Percentiles rank a stretch among this genome's conserved stretches.
Conservation (phyloP, 441 rosid species). For the Mallotus repandus region DNA sequence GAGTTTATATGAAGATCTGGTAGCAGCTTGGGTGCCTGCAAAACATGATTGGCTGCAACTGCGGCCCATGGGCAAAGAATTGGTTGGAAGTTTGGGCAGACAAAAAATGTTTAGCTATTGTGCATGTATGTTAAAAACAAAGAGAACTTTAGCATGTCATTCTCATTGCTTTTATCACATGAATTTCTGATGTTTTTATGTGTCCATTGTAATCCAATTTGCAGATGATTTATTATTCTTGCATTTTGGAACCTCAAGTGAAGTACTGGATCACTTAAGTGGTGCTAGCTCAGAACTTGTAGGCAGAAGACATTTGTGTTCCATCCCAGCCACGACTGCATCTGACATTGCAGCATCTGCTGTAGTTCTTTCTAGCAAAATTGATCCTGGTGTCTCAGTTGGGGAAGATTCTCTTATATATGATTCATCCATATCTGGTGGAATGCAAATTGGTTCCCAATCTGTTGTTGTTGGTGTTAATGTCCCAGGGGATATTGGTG, state of each 20-base stretch:
- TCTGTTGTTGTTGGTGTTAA: slow-evolving; percentile 83
- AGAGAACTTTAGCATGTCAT: slow-evolving; percentile 3
- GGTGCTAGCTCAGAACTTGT: slow-evolving; percentile 75
- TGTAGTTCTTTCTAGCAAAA: slow-evolving; percentile 84
- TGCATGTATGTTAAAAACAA: slow-evolving; percentile 57
- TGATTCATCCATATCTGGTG: slow-evolving; percentile 64
- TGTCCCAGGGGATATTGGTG: slow-evolving; percentile 46
- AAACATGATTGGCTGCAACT: slow-evolving; percentile 80
- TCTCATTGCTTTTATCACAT: slow-evolving; percentile 23
- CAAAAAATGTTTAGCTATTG: slow-evolving; percentile 78
- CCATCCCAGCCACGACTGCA: slow-evolving; percentile 85
- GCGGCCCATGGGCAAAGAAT: slow-evolving; percentile 71
- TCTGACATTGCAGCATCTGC: slow-evolving; percentile 92
- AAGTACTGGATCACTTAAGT: slow-evolving; percentile 87
- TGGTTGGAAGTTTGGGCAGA: slow-evolving; percentile 67
- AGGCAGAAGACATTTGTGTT: slow-evolving; percentile 91
- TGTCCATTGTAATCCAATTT: slow-evolving; percentile 25
- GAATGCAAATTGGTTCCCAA: slow-evolving; percentile 85
- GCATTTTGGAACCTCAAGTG: slow-evolving; percentile 97
- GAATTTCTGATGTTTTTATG: slow-evolving; percentile 22
- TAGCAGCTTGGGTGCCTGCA: slow-evolving; percentile 95
- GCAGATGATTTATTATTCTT: slow-evolving; percentile 81
- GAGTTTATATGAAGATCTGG: slow-evolving; percentile 98
- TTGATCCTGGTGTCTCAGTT: slow-evolving; percentile 81
- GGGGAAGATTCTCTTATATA: slow-evolving; percentile 95